Base-by-base conservation (phyloP, 805 yeast genomes). In the Suhomyces kilbournensis region DNA sequence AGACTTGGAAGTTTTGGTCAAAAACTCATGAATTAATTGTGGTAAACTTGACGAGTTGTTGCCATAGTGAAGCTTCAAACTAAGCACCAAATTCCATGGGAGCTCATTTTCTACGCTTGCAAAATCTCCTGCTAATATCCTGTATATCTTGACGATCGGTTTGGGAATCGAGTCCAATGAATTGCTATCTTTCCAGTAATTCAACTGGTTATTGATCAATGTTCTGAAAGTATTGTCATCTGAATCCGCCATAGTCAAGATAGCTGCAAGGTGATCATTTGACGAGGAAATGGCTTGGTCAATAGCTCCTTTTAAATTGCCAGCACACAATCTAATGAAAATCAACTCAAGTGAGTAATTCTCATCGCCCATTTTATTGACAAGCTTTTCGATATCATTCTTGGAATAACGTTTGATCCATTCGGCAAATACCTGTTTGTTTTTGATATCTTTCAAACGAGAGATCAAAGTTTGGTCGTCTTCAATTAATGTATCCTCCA, bases 171-270 rank as follows among this genome's bases (percentile, higher is more conserved):
- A 68, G 26, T 62, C 64, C 28, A 72, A 50, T 3, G 71, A 69
- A 4, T 75, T 72, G 5, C 70, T 69, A 3, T 74, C 71, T 28
- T 66, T 65, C 97, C 97, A 92, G 38, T 79, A 81, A 2, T 72
- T 68, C 22, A 93, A 67, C 67, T 91, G 97, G 32, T 67, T 66
- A 6, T 63, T 56, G 0, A 97, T 92, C 49, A 82, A 72, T 0
- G 60, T 61, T 47, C 75, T 74, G 3, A 87, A 85, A 1, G 77
- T 74, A 0, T 76, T 76, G 57, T 85, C 88, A 58, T 86, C 85
- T 0, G 94, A 84, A 32, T 89, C 96, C 7, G 87, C 65, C 43
- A 88, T 70, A 0, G 97, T 78, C 10, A 93, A 66, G 25, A 90
- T 61, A 0, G 82, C 82, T 0, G 96, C 83, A 17, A 93, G 67